Evolutionary conservation across 331 rosid genomes (phyloP).

Genomic region (Pyrus hybrid): DNA sequence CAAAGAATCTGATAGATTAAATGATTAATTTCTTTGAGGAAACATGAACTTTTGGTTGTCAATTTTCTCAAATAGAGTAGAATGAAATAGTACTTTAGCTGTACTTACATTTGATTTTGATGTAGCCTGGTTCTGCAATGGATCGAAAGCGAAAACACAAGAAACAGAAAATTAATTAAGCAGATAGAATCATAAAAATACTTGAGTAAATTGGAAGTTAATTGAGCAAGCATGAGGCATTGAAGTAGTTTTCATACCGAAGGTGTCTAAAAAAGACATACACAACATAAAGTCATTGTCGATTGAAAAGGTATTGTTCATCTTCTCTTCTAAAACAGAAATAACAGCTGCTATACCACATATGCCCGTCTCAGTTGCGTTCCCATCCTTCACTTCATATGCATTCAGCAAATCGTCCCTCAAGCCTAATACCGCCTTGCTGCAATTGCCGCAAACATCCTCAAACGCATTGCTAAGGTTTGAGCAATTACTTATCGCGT

Average conservation of each 20-base stretch:
- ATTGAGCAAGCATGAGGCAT: background rate
- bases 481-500: slow-evolving; percentile 30
- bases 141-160: slow-evolving; percentile 1
- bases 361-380: slow-evolving; percentile 19
- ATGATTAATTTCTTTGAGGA: background rate
- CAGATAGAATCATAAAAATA: background rate
- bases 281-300: slow-evolving; percentile 39
- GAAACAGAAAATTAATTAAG: background rate
- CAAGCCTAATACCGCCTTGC: slow-evolving; percentile 5
- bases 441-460: slow-evolving; percentile 29
- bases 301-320: slow-evolving; percentile 2
- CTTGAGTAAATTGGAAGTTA: background rate
- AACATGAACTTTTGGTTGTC: background rate
- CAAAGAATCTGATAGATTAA: slow-evolving; percentile 19
- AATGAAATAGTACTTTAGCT: background rate
- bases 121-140: slow-evolving; percentile 15
- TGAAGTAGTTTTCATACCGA: slow-evolving; percentile 23
- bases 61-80: background rate
- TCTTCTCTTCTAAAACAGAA: slow-evolving; percentile 28
- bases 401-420: slow-evolving; percentile 7
- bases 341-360: slow-evolving; percentile 52
- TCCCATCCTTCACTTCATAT: background rate
- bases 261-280: slow-evolving; percentile 14
- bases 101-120: slow-evolving; percentile 33
- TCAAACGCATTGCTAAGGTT: slow-evolving; percentile 15